A percentile compares a stretch with the other conserved stretches of the same genome.
phyloP scores from a whole-genome alignment of 768 basidiomycete genomes.

The Rubroboletus satanas region DNA sequence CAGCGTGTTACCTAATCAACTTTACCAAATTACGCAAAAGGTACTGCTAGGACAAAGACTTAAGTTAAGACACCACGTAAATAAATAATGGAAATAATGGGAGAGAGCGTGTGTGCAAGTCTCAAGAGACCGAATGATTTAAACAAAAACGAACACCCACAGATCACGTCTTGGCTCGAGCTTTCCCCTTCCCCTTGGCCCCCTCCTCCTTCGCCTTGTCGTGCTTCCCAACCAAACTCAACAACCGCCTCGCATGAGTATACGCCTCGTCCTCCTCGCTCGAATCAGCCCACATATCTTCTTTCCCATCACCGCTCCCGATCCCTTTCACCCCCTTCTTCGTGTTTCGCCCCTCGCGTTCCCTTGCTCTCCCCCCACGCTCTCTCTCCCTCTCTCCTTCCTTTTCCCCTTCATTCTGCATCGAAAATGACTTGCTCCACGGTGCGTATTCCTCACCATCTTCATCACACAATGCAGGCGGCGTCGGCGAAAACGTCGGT shows the following conservation, averaged over 20 bases:
- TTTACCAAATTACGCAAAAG: neutral
- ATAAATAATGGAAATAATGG: neutral
- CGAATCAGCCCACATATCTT: constrained; percentile 68
- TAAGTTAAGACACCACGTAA: neutral
- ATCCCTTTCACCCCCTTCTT: neutral
- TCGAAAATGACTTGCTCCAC: constrained; percentile 9
- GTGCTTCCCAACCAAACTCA: constrained; percentile 42
- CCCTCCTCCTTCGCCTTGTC: neutral
- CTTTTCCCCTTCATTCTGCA: constrained; percentile 5
- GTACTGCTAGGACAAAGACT: neutral
- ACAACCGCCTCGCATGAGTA: constrained; percentile 48
- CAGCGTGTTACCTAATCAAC: constrained; percentile 12
- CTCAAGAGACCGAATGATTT: neutral
- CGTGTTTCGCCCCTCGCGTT: constrained; percentile 5
- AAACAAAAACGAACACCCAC: neutral
- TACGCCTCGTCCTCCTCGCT: constrained; percentile 75
- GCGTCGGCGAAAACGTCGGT: constrained; percentile 71
- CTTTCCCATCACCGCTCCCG: neutral
- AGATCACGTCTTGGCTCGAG: neutral
- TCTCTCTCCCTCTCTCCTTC: neutral
- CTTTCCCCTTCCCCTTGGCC: constrained; percentile 6
- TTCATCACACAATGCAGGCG: constrained; percentile 59
- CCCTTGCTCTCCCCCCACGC: neutral
- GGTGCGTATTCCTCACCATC: constrained; percentile 26
- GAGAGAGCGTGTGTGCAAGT: neutral